Conservation (phyloP, 495 filamentous ascomycete genomes). For the Thozetella sp. region DNA sequence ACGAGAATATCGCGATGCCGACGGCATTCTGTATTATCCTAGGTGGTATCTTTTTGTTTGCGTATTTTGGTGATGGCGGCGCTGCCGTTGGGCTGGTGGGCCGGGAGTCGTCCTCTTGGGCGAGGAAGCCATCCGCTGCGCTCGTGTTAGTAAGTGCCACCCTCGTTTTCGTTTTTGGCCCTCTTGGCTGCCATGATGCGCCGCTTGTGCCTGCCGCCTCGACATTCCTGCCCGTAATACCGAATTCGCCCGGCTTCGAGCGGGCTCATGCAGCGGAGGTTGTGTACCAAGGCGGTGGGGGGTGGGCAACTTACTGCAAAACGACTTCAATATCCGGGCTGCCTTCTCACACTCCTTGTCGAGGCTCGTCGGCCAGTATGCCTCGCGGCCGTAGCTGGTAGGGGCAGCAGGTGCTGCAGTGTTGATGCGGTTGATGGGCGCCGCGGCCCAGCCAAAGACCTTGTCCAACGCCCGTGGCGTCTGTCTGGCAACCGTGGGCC, state of each 20-base stretch:
- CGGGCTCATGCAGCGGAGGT: neutral
- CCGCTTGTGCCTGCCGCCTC: too few species aligned
- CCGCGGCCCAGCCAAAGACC: constrained; percentile 47
- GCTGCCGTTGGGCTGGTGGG: constrained; percentile 22
- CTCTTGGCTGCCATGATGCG: too few species aligned
- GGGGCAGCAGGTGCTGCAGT: constrained; percentile 57
- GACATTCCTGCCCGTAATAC: too few species aligned
- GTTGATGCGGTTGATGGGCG: constrained; percentile 33
- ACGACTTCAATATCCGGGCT: constrained; percentile 79
- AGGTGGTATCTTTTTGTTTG: constrained; percentile 81
- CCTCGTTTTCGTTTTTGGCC: too few species aligned
- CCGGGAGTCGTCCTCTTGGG: constrained; percentile 24
- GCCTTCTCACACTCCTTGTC: constrained; percentile 88
- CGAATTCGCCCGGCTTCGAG: too few species aligned
- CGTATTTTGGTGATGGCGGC: constrained; percentile 38
- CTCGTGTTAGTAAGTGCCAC: neutral
- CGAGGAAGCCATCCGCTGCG: constrained; percentile 48
- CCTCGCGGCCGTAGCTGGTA: constrained; percentile 54
- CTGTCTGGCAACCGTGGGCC: constrained; percentile 6
- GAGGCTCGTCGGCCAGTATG: constrained; percentile 78
- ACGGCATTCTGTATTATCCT: constrained; percentile 83
- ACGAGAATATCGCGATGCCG: constrained; percentile 88
- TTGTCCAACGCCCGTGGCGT: constrained; percentile 33
- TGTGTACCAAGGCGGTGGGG: neutral
- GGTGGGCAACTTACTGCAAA: constrained; percentile 67